These are phyloP conservation scores for Cercospora citrullina DNA, from an alignment of 2,329 filamentous ascomycete genomes.

Conservation along the genomic window DNA sequence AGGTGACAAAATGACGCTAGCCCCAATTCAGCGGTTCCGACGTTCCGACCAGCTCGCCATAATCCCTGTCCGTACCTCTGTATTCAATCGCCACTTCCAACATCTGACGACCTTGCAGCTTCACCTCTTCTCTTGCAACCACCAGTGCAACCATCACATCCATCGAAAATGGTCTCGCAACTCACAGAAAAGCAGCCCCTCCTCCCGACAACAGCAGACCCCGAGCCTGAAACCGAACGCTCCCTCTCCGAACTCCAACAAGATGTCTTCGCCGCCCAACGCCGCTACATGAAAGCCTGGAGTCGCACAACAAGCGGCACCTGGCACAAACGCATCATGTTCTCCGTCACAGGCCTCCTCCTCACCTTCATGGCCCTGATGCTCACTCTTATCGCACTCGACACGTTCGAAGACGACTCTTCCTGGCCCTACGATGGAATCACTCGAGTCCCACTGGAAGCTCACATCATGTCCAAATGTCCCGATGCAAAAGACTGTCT, in stretches of 20 bases:
- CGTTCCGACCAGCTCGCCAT: background rate
- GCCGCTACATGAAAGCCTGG: constrained; percentile 39
- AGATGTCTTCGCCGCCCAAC: constrained; percentile 36
- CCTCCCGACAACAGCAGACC: constrained; percentile 8
- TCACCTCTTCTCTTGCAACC: background rate
- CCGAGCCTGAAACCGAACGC: constrained; percentile 21
- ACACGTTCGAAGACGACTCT: constrained; percentile 32
- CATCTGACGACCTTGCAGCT: constrained; percentile 3
- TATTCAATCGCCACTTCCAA: constrained; percentile 6
- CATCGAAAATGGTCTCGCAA: constrained; percentile 16
- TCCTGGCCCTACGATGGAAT: constrained; percentile 24
- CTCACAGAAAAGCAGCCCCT: constrained; percentile 35
- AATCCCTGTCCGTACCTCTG: constrained; percentile 1
- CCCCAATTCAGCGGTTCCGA: background rate
- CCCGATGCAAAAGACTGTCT: constrained; percentile 87
- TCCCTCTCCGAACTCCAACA: constrained; percentile 35
- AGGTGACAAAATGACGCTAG: background rate
- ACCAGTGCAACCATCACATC: background rate
- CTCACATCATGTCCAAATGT: constrained; percentile 94
- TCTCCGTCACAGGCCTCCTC: constrained; percentile 33
- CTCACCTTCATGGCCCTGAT: constrained; percentile 32
- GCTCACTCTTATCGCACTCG: constrained; percentile 30
- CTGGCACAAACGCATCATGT: constrained; percentile 38
- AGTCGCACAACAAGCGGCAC: constrained; percentile 34
- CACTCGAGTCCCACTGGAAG: constrained; percentile 72